Evolutionary conservation across 371 early-diverging fungal genomes (phyloP), one percentile per base, ranked within the genome.

Genomic region (Dipsacomyces acuminosporus): DNA sequence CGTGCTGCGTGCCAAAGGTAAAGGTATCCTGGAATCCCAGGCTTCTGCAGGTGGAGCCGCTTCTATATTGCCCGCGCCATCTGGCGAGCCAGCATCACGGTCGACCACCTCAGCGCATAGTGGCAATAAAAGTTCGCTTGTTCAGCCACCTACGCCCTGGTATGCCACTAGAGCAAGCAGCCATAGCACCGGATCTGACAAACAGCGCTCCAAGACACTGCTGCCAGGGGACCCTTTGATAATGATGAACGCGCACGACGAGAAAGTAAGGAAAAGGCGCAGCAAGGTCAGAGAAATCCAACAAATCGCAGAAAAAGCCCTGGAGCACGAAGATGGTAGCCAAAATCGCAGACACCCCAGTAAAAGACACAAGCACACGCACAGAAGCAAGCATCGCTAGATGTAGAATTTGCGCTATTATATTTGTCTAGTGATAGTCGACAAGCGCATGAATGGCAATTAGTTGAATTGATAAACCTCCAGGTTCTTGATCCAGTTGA

Each of bases 181-280:
- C 11, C 17, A 4, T n/a, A 22, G 1, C 19, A 6, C 19, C 18
- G 8, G 26, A 30, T 30, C 30, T 30, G 7, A 11, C 7, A 5
- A 30, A 5, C 30, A 30, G 11, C 7, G 7, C 30, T 11, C 30
- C 30, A 30, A 11, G 19, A 14, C 22, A 14, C 36, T 52, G 34
- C 45, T 43, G 13, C 23, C 21, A 8, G 53, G 45, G 2, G 53
- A 52, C 19, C 53, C 53, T 6, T 17, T 52, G 19, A 43, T 52
- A n/a, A 44, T 36, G 9, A 52, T 52, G 45, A 42, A n/a, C 8
- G 45, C 53, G 4, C 53, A 52, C 53, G 45, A 52, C 18, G 35
- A 44, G 24, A 43, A 45, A n/a, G 53, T 52, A 17, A 35, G 35
- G 15, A 18, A 25, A 4, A 20, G 53, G 2, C 35, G 53, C 14